These are phyloP conservation scores for Brassica incana DNA, from an alignment of 345 rosid species.

Conservation along the genomic window DNA sequence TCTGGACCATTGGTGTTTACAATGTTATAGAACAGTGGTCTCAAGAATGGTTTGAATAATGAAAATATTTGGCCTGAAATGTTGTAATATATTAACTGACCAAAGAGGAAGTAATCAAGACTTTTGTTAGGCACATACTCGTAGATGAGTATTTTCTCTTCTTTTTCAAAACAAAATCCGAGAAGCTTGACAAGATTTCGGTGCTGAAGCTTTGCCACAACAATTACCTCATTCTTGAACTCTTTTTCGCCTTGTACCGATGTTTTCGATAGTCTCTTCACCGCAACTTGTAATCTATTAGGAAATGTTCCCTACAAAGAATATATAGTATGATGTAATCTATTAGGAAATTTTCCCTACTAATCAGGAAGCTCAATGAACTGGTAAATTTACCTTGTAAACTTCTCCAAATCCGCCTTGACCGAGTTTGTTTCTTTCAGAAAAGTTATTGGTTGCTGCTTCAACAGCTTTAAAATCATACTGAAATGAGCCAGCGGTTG, in stretches of 20 bases:
- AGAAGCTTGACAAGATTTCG: slow-evolving; percentile 54
- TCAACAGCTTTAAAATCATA: slow-evolving; percentile 9
- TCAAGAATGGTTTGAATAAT: neutral
- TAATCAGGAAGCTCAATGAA: neutral
- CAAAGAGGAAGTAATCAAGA: neutral
- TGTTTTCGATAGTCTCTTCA: slow-evolving; percentile 48
- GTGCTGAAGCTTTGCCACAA: slow-evolving; percentile 63
- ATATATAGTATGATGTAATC: neutral
- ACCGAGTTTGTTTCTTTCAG: slow-evolving; percentile 51
- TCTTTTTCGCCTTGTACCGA: slow-evolving; percentile 55
- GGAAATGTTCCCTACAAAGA: slow-evolving; percentile 47
- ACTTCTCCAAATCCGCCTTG: slow-evolving; percentile 73
- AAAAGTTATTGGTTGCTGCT: slow-evolving; percentile 43
- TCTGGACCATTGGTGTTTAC: slow-evolving; percentile 20
- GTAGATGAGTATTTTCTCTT: slow-evolving; percentile 54
- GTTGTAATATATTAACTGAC: slow-evolving; percentile 4
- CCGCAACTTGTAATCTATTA: slow-evolving; percentile 48
- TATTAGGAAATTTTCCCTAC: neutral
- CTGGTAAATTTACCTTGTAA: slow-evolving; percentile 45
- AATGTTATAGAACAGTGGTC: neutral
- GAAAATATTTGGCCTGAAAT: neutral
- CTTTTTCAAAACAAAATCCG: neutral
- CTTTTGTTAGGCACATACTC: slow-evolving; percentile 42
- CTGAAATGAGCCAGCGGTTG: slow-evolving; percentile 36
- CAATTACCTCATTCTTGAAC: slow-evolving; percentile 52